phyloP scores from a whole-genome alignment of 2,329 filamentous ascomycete genomes.

The Botryotinia calthae region DNA sequence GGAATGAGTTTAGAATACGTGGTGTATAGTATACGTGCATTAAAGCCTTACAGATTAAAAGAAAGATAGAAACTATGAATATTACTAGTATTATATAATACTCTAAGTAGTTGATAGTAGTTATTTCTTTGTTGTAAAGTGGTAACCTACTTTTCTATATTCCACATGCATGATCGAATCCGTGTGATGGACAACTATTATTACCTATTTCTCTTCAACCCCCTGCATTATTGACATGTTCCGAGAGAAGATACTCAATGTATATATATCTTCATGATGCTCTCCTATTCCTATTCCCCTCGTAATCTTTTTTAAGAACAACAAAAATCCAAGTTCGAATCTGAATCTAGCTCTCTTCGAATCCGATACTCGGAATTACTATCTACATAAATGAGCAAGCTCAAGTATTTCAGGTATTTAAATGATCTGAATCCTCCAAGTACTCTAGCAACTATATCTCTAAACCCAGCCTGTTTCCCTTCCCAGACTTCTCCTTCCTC shows the following conservation, averaged over 20 bases:
- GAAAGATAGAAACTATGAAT: too few species aligned
- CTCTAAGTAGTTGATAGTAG: too few species aligned
- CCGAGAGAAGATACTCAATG: neutral
- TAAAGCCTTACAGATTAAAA: neutral
- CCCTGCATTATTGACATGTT: neutral
- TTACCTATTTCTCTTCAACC: neutral
- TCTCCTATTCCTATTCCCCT: neutral
- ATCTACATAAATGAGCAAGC: too few species aligned
- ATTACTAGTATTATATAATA: too few species aligned
- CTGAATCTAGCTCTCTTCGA: too few species aligned
- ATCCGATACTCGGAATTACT: too few species aligned
- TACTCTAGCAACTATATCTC: neutral
- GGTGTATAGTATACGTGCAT: neutral
- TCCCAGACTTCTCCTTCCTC: too few species aligned
- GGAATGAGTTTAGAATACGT: neutral
- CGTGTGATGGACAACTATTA: rapidly evolving
- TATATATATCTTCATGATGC: neutral
- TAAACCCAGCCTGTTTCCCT: too few species aligned
- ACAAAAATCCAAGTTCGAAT: too few species aligned
- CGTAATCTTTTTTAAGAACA: too few species aligned
- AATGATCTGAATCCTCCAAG: too few species aligned
- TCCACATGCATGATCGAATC: neutral
- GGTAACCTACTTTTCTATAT: neutral
- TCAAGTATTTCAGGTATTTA: too few species aligned
- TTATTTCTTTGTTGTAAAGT: neutral